Conservation (phyloP, 768 basidiomycete genomes). For the Boletus tylopilopsis region DNA sequence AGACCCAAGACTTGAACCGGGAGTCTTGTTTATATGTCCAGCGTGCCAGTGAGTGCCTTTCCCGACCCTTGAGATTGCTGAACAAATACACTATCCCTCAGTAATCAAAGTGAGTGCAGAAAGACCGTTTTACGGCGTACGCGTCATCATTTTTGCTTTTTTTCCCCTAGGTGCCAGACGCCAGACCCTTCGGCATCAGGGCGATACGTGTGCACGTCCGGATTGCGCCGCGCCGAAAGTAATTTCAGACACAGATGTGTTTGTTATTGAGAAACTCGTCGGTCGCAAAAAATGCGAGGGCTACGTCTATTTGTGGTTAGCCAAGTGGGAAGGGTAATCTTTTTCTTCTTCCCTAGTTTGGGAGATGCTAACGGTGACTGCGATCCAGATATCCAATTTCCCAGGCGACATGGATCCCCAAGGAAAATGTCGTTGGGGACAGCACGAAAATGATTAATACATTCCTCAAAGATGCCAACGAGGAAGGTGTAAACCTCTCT, state of each 20-base stretch:
- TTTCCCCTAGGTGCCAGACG: slow-evolving; percentile 15
- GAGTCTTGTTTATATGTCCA: slow-evolving; percentile 39
- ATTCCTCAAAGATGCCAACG: slow-evolving; percentile 15
- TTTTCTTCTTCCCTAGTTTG: not conserved
- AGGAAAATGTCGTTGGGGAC: slow-evolving; percentile 24
- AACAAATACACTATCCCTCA: not conserved
- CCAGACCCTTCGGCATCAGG: slow-evolving; percentile 5
- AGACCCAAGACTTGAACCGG: slow-evolving; percentile 36
- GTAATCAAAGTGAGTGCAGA: slow-evolving; percentile 8
- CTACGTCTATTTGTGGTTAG: slow-evolving; percentile 23
- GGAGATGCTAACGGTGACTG: not conserved
- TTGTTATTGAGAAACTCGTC: slow-evolving; percentile 27
- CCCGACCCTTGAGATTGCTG: not conserved
- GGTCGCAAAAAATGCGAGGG: slow-evolving; percentile 21
- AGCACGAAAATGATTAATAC: slow-evolving; percentile 9
- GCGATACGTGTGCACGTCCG: slow-evolving; percentile 22
- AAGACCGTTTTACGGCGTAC: not conserved
- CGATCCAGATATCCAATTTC: slow-evolving; percentile 22
- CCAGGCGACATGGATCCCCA: slow-evolving; percentile 30
- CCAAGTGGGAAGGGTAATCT: slow-evolving; percentile 32
- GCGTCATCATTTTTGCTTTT: not conserved
- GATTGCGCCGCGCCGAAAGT: slow-evolving; percentile 19
- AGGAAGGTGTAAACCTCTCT: slow-evolving; percentile 19
- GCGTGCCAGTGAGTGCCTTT: slow-evolving; percentile 32
- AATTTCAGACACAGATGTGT: slow-evolving; percentile 8